These are phyloP conservation scores for Spergularia bocconei DNA, from an alignment of 148 eudicot genomes.

Conservation along the genomic window DNA sequence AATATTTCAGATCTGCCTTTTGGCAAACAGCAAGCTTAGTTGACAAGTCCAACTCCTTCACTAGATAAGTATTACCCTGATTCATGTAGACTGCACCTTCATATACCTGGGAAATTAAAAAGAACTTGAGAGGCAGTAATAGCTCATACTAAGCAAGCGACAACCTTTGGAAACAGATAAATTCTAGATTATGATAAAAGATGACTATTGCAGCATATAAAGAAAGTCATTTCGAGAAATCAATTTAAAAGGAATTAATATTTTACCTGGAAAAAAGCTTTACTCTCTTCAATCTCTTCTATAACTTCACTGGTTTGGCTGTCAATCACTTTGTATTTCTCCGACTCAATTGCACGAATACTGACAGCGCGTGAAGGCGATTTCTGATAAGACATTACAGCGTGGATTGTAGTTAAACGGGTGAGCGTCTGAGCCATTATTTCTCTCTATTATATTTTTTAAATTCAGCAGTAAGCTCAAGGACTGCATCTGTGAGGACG, in stretches of 20 bases:
- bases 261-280: slow-evolving; percentile 92
- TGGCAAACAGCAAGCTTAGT: slow-evolving; percentile 78
- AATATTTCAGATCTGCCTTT: slow-evolving; percentile 81
- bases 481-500: not conserved
- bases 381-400: slow-evolving; percentile 45
- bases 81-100: slow-evolving; percentile 96
- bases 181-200: not conserved
- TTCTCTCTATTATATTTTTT: not conserved
- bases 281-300: slow-evolving; percentile 98
- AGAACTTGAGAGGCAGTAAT: not conserved
- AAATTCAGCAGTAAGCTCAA: not conserved
- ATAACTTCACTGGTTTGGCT: slow-evolving; percentile 61
- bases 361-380: slow-evolving; percentile 61
- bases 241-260: not conserved
- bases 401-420: not conserved
- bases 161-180: slow-evolving; percentile 2
- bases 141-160: not conserved
- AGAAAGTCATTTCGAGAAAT: slow-evolving; percentile 2
- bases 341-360: slow-evolving; percentile 87
- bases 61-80: slow-evolving; percentile 87
- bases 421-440: not conserved
- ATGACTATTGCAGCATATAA: slow-evolving; percentile 20
- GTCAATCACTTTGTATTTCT: slow-evolving; percentile 80
- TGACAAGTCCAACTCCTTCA: slow-evolving; percentile 60
- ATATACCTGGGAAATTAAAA: slow-evolving; percentile 54